Conservation (phyloP, 2,329 filamentous ascomycete genomes). For the Cercospora sojina region DNA sequence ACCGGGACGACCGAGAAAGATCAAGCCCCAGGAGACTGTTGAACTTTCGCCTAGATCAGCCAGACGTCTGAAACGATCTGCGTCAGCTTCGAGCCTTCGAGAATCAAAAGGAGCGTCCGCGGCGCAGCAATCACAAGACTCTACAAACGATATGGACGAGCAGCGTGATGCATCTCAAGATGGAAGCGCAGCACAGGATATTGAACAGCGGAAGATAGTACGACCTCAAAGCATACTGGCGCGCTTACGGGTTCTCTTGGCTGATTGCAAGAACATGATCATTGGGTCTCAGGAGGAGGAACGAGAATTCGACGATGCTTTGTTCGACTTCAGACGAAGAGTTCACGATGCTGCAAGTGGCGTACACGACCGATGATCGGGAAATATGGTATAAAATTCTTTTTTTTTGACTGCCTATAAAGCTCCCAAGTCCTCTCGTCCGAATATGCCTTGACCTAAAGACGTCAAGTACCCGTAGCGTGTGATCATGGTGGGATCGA, state of each 20-base stretch:
- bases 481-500: slow-evolving; percentile 42
- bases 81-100: slow-evolving; percentile 21
- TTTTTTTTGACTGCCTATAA: background rate
- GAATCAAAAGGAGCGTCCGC: background rate
- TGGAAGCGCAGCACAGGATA: background rate
- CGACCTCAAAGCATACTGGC: slow-evolving; percentile 53
- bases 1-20: slow-evolving; percentile 33
- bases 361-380: slow-evolving; percentile 2
- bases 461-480: slow-evolving; percentile 42
- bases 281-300: slow-evolving; percentile 67
- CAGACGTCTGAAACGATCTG: slow-evolving; percentile 32
- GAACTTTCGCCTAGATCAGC: slow-evolving; percentile 9
- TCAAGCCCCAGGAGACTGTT: slow-evolving; percentile 17
- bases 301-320: slow-evolving; percentile 70
- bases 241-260: slow-evolving; percentile 57
- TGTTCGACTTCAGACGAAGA: slow-evolving; percentile 75
- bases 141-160: background rate
- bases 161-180: slow-evolving; percentile 3
- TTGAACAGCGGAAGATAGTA: slow-evolving; percentile 36
- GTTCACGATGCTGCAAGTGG: slow-evolving; percentile 62
- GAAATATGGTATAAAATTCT: background rate
- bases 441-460: slow-evolving; percentile 40
- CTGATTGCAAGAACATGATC: slow-evolving; percentile 58
- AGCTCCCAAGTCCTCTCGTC: slow-evolving; percentile 21
- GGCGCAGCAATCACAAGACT: background rate